Evolutionary conservation across 1,284 basidiomycete genomes (phyloP).

Genomic region (Trichosporon asahii): DNA sequence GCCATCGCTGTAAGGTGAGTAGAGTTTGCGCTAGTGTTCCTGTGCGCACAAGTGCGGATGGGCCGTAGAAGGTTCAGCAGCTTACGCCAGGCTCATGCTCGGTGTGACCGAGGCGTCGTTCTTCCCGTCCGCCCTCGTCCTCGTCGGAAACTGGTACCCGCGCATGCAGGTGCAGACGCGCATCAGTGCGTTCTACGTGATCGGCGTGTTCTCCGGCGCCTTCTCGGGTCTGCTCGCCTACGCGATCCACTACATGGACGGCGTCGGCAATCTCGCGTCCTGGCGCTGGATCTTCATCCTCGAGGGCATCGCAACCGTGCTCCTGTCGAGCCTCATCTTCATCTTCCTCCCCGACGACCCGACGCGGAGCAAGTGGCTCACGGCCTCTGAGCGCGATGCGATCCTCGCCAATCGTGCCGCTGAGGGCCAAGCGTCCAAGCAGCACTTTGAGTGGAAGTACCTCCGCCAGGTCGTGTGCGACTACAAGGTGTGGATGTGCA

Average conservation of each 20-base stretch:
- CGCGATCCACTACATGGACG: slow-evolving; percentile 37
- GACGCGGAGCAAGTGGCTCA: slow-evolving; percentile 25
- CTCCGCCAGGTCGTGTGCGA: slow-evolving; percentile 19
- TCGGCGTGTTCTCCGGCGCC: slow-evolving; percentile 36
- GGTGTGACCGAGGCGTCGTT: slow-evolving; percentile 25
- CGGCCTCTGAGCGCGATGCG: slow-evolving; percentile 19
- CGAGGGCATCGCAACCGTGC: slow-evolving; percentile 26
- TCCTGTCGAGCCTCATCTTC: slow-evolving; percentile 21
- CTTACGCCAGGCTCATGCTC: slow-evolving; percentile 13
- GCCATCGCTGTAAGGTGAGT: slow-evolving; percentile 15
- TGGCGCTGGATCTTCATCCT: slow-evolving; percentile 53
- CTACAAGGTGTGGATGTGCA: slow-evolving; percentile 26
- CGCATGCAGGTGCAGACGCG: slow-evolving; percentile 51
- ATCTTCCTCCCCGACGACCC: slow-evolving; percentile 27
- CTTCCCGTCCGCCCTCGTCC: slow-evolving; percentile 32
- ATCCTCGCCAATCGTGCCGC: slow-evolving; percentile 17
- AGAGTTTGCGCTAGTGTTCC: too few relatives aligned
- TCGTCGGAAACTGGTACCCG: slow-evolving; percentile 54
- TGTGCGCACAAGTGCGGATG: too few relatives aligned
- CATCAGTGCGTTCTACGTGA: slow-evolving; percentile 57
- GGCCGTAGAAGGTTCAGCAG: not conserved
- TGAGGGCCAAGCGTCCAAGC: slow-evolving; percentile 16
- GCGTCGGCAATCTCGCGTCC: slow-evolving; percentile 46
- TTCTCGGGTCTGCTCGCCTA: slow-evolving; percentile 46
- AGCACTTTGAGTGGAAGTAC: slow-evolving; percentile 23